These are phyloP conservation scores for Pseudevernia furfuracea DNA, from an alignment of 495 filamentous ascomycete species.

Conservation along the genomic window DNA sequence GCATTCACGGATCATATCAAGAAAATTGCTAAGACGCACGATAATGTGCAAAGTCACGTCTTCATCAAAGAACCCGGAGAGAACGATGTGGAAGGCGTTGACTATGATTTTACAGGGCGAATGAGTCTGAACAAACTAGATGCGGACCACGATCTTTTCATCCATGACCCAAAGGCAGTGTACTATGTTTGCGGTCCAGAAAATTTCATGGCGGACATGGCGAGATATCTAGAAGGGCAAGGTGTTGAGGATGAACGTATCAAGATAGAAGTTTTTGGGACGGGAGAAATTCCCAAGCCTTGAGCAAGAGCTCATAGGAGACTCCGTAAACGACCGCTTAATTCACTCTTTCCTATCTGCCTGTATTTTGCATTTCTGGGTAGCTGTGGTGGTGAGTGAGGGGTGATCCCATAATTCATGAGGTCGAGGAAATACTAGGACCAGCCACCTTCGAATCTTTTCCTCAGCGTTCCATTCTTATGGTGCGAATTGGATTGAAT, in stretches of 20 bases:
- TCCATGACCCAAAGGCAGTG: conserved; percentile 45
- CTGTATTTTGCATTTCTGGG: too few species aligned
- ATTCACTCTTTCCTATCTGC: too few species aligned
- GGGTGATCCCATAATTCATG: too few species aligned
- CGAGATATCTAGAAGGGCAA: conserved; percentile 17
- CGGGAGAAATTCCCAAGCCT: neutral
- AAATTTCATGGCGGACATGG: conserved; percentile 55
- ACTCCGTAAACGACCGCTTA: too few species aligned
- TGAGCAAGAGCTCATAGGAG: too few species aligned
- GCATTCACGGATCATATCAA: conserved; percentile 49
- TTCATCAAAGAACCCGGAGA: conserved; percentile 30
- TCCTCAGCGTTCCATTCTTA: too few species aligned
- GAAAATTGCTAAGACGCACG: conserved; percentile 35
- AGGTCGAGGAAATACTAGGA: too few species aligned
- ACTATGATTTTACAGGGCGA: conserved; percentile 47
- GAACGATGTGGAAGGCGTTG: conserved; percentile 35
- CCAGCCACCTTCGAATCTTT: too few species aligned
- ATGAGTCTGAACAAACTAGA: conserved; percentile 49
- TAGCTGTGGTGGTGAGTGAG: too few species aligned
- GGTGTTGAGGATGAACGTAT: neutral
- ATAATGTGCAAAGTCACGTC: conserved; percentile 35
- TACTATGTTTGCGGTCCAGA: conserved; percentile 67
- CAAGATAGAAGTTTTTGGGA: conserved; percentile 4
- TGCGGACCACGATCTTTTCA: conserved; percentile 42
- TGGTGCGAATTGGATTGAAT: too few species aligned